Evolutionary conservation across 2,329 filamentous ascomycete genomes (phyloP).

Genomic region (Pyrenophora tritici-repentis): DNA sequence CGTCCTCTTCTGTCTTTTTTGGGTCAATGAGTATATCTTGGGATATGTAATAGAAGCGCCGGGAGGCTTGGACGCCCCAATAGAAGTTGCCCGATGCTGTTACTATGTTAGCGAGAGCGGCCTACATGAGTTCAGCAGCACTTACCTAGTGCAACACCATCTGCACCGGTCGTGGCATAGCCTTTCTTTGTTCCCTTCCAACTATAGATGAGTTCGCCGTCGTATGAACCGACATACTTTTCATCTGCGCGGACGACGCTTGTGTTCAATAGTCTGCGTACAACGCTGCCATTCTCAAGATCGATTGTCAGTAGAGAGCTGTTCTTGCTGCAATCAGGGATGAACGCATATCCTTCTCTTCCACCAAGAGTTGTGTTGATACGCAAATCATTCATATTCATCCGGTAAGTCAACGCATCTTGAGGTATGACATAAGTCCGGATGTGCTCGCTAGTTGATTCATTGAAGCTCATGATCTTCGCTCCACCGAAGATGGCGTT

Average conservation of each 20-base stretch:
- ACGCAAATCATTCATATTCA: constrained; percentile 51
- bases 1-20: constrained; percentile 41
- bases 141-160: constrained; percentile 46
- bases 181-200: constrained; percentile 46
- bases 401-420: constrained; percentile 40
- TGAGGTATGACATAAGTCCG: constrained; percentile 48
- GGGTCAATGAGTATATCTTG: constrained; percentile 44
- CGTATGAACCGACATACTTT: constrained; percentile 48
- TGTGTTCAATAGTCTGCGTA: constrained; percentile 47
- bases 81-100: constrained; percentile 49
- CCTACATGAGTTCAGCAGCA: not conserved
- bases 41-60: constrained; percentile 50
- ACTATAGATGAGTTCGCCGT: constrained; percentile 40
- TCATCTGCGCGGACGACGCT: constrained; percentile 47
- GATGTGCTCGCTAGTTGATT: constrained; percentile 37
- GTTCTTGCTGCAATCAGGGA: constrained; percentile 48
- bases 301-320: constrained; percentile 49
- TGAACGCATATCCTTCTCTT: constrained; percentile 47
- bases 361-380: constrained; percentile 52
- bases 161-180: constrained; percentile 39
- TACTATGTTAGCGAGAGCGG: not conserved
- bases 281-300: constrained; percentile 42
- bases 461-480: constrained; percentile 52
- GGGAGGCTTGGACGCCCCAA: constrained; percentile 50
- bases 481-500: constrained; percentile 42